Conservation (phyloP, 2,329 filamentous ascomycete genomes). For the Colletotrichum sp. region DNA sequence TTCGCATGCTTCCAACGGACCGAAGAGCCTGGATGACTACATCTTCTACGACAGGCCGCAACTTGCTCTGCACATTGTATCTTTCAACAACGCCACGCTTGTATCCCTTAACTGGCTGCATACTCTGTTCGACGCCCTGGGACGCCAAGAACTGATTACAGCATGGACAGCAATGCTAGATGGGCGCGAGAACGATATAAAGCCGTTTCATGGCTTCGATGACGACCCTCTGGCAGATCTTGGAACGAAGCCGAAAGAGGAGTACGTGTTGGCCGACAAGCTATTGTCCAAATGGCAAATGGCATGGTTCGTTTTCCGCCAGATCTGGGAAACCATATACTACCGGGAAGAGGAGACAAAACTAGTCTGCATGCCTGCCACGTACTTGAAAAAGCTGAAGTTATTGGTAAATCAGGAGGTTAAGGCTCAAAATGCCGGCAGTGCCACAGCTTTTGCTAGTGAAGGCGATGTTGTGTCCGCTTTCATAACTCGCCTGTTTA, state of each 20-base stretch:
- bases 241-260: background rate
- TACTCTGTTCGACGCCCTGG: background rate
- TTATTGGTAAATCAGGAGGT: background rate
- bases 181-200: background rate
- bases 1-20: background rate
- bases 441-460: background rate
- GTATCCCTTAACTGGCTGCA: background rate
- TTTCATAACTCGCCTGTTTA: background rate
- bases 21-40: conserved; percentile 39
- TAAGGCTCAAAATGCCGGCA: background rate
- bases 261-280: background rate
- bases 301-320: background rate
- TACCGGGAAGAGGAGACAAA: background rate
- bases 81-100: conserved; percentile 41
- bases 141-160: background rate
- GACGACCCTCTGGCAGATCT: background rate
- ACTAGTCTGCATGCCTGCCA: background rate
- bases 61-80: conserved; percentile 50
- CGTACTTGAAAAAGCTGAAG: background rate
- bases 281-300: background rate
- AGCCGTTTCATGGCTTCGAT: background rate
- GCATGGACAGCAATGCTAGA: background rate
- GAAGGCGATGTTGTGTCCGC: background rate
- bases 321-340: background rate
- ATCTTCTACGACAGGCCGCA: conserved; percentile 47